Evolutionary conservation across 768 basidiomycete genomes (phyloP), one percentile per base, ranked within the genome.

Genomic region (Suillus paluster): DNA sequence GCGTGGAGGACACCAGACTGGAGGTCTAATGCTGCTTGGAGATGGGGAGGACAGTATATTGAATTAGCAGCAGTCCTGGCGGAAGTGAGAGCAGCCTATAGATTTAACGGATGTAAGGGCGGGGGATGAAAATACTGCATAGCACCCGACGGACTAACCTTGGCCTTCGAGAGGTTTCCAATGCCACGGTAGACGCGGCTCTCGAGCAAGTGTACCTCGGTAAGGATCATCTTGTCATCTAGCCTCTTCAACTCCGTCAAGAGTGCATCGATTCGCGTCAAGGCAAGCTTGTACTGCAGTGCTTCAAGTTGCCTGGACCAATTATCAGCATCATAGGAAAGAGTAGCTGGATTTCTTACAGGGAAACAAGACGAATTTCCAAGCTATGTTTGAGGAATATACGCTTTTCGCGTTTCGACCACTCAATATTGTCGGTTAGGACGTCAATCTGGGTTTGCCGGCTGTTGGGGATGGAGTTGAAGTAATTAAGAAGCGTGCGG

Each of bases 141-240:
- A 45, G 41, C 5, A 27, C 11, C 5, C 25, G 30, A 58, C 34
- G 34, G 25, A 70, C 79, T 9, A 52, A 90, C 94, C 82, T 98
- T 99, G 15, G 96, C 85, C 73, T 97, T 95, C 7, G 94, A 81
- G 55, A 95, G 78, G 76, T 99, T 99, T 23, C 89, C 89, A 60
- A 94, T 86, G 2, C 93, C 94, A 63, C 95, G 87, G 71, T 96
- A 94, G 2, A 96, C 94, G 48, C 94, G 80, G 61, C 92, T 93
- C 77, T 99, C 97, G 42, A 99, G 84, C 10, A 99, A 83, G 69
- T 97, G 95, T 0, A 99, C 95, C 73, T 99, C 97, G 4, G 96
- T 98, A 34, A 99, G 83, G 64, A 99, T 92, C 86, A 97, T 91
- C 81, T 99, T 99, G 79, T 99, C 97, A 74, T 99, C 97, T 30